Percentiles rank a stretch among this genome's conserved stretches.
These are phyloP conservation scores for Eimeria sp. DNA, from an alignment of 169 alveolate species.

Conservation along the genomic window DNA sequence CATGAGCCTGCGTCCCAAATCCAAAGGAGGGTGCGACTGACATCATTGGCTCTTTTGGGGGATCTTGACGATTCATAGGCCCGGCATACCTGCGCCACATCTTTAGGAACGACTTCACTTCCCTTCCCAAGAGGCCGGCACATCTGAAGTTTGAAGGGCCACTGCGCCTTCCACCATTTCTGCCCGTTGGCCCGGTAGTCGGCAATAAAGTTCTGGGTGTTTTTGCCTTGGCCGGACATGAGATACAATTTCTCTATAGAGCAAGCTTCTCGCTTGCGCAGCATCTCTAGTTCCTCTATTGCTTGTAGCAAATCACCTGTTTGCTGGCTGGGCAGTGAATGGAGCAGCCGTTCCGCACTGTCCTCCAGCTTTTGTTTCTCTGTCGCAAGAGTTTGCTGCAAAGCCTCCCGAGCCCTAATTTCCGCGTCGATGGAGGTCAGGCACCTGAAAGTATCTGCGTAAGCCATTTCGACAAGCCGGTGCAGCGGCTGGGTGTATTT, in stretches of 20 bases:
- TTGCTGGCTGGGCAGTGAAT: not conserved
- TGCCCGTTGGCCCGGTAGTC: not conserved
- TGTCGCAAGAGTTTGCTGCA: conserved; percentile 6
- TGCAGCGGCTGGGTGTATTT: not conserved
- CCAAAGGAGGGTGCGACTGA: not conserved
- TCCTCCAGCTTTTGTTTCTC: not conserved
- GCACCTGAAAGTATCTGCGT: not conserved
- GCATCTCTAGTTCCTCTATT: not conserved
- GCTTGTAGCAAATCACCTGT: not conserved
- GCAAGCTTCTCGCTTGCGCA: conserved; percentile 1
- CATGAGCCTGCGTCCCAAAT: conserved; percentile 29
- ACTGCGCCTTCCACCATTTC: conserved; percentile 20
- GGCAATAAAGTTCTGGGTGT: not conserved
- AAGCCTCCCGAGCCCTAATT: not conserved
- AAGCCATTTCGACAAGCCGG: not conserved
- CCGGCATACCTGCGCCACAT: conserved; percentile 9
- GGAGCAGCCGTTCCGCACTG: not conserved
- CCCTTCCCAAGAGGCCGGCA: not conserved
- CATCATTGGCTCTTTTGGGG: not conserved
- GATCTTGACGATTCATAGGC: not conserved
- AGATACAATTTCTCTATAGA: not conserved
- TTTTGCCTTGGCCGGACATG: not conserved
- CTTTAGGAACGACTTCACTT: not conserved
- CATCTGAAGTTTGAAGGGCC: conserved; percentile 4
- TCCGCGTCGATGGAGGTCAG: not conserved